phyloP scores from a whole-genome alignment of 331 rosid species.

The Telfairia occidentalis region DNA sequence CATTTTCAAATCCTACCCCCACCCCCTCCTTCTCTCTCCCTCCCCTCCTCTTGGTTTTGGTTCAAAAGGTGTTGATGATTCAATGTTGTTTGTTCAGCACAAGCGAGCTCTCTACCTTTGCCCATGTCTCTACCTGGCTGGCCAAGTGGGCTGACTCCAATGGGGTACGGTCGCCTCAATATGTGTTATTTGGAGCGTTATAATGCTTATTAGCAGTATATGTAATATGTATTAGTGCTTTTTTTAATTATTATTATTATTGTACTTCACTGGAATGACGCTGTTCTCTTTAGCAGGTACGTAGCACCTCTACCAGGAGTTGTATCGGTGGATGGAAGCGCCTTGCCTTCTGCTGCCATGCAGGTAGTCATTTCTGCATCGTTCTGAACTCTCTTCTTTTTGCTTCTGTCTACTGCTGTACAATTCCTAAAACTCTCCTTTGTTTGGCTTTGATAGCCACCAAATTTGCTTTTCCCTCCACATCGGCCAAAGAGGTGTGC shows the following conservation, averaged over 20 bases:
- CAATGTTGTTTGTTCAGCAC: constrained; percentile 30
- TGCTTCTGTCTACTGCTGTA: neutral
- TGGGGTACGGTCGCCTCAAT: constrained; percentile 52
- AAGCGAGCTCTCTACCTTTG: constrained; percentile 49
- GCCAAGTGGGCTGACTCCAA: constrained; percentile 81
- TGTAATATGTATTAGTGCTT: neutral
- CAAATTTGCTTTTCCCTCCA: constrained; percentile 54
- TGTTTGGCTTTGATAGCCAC: constrained; percentile 41
- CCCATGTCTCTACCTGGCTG: constrained; percentile 74
- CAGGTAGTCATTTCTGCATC: constrained; percentile 30
- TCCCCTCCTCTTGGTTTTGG: neutral
- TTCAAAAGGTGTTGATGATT: constrained; percentile 11
- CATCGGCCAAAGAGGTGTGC: constrained; percentile 87
- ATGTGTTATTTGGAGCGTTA: neutral
- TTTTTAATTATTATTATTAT: too few species aligned
- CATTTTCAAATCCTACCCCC: neutral
- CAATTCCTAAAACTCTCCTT: neutral
- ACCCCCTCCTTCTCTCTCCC: neutral
- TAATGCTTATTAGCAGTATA: constrained; percentile 2
- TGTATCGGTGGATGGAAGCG: constrained; percentile 73
- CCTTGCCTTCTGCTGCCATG: constrained; percentile 61
- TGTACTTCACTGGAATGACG: constrained; percentile 22
- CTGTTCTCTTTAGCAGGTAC: constrained; percentile 52
- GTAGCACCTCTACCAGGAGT: constrained; percentile 90
- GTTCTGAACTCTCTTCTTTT: neutral